Evolutionary conservation across 768 basidiomycete genomes (phyloP).

Genomic region (Boletus reticuloceps): DNA sequence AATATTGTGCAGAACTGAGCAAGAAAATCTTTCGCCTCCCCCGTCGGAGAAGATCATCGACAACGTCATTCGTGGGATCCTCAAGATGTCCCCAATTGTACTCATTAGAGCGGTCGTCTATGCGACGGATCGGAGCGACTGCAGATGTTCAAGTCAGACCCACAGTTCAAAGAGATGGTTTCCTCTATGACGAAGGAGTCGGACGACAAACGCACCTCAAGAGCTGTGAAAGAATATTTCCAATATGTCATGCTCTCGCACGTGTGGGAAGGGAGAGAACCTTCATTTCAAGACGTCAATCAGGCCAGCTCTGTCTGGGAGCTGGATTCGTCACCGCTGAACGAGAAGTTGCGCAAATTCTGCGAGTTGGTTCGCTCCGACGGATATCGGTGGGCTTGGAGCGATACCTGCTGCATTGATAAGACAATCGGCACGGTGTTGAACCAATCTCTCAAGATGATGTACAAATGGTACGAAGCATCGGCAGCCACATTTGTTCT

Average conservation of each 20-base stretch:
- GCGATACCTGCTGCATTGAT: constrained; percentile 12
- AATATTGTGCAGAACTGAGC: too few relatives aligned
- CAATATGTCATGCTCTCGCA: constrained; percentile 13
- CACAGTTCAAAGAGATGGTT: background rate
- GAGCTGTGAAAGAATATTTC: constrained; percentile 1
- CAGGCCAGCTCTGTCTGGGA: background rate
- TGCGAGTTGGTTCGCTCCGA: constrained; percentile 2
- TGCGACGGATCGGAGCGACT: background rate
- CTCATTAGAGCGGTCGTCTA: background rate
- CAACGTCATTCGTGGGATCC: background rate
- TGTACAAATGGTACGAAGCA: constrained; percentile 14
- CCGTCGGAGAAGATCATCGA: background rate
- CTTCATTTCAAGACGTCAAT: constrained; percentile 7
- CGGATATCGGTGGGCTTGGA: constrained; percentile 16
- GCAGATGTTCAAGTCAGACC: background rate
- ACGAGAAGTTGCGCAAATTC: constrained; percentile 7
- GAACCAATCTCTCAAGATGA: constrained; percentile 7
- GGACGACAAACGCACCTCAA: background rate
- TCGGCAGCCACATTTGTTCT: constrained; percentile 1
- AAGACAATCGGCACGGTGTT: constrained; percentile 5
- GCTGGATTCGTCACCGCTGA: background rate
- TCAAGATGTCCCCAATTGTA: background rate
- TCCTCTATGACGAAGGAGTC: constrained; percentile 4
- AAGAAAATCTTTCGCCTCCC: too few relatives aligned
- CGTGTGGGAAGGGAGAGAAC: constrained; percentile 11